These are phyloP conservation scores for Clonostachys byssicola DNA, from an alignment of 2,329 filamentous ascomycete genomes.

Conservation along the genomic window DNA sequence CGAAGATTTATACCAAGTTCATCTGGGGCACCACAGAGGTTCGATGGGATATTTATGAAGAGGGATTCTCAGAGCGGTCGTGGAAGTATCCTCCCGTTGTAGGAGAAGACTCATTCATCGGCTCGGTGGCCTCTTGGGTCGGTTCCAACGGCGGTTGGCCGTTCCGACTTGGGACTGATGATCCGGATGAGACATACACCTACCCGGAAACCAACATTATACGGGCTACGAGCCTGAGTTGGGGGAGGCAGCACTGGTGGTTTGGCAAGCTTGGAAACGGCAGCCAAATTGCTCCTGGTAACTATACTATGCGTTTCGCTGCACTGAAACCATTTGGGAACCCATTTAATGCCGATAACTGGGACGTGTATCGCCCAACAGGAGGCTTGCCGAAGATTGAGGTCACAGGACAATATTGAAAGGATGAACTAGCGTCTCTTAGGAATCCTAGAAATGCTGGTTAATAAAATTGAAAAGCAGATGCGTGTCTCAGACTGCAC, in stretches of 20 bases:
- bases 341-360: slow-evolving; percentile 5
- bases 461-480: too few relatives aligned
- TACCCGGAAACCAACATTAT: background rate
- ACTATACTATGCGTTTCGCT: slow-evolving; percentile 5
- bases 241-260: slow-evolving; percentile 12
- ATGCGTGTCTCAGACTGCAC: too few relatives aligned
- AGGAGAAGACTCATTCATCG: slow-evolving; percentile 11
- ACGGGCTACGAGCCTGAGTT: background rate
- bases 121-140: background rate
- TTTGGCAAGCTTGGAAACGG: slow-evolving; percentile 18
- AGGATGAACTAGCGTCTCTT: too few relatives aligned
- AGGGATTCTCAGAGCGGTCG: slow-evolving; percentile 15
- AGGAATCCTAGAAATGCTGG: too few relatives aligned
- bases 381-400: background rate
- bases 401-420: background rate
- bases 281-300: slow-evolving; percentile 4
- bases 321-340: background rate
- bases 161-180: background rate
- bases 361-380: slow-evolving; percentile 1
- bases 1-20: slow-evolving; percentile 10
- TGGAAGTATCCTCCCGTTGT: slow-evolving; percentile 26
- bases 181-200: background rate
- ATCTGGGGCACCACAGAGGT: slow-evolving; percentile 12
- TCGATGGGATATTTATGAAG: slow-evolving; percentile 16
- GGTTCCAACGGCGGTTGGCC: background rate